Evolutionary conservation across 2,329 filamentous ascomycete genomes (phyloP).

Genomic region (Malbranchea zuffiana): DNA sequence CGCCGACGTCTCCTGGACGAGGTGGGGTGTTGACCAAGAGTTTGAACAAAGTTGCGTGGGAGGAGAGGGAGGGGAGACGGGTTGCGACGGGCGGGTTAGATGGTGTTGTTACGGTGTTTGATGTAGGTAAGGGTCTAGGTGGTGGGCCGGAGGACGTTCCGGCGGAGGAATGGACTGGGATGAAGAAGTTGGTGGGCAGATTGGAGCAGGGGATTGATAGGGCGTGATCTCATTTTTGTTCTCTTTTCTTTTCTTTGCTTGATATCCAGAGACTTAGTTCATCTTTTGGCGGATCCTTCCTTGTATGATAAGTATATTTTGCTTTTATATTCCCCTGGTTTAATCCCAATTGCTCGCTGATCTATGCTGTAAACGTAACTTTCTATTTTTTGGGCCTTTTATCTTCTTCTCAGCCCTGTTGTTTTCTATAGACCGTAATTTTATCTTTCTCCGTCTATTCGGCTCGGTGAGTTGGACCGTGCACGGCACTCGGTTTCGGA

Average conservation of each 20-base stretch:
- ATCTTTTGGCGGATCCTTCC: too few species aligned
- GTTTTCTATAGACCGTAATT: too few species aligned
- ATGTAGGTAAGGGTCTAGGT: conserved; percentile 61
- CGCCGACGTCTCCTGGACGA: conserved; percentile 52
- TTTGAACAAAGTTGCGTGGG: conserved; percentile 91
- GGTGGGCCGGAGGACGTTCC: conserved; percentile 76
- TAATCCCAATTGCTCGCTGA: too few species aligned
- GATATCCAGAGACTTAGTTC: not conserved
- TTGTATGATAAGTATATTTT: too few species aligned
- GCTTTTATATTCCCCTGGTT: too few species aligned
- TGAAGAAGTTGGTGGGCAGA: conserved; percentile 78
- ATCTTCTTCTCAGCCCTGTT: too few species aligned
- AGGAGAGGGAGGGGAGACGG: conserved; percentile 73
- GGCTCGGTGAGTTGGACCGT: too few species aligned
- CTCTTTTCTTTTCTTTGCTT: not conserved
- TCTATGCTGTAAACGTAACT: too few species aligned
- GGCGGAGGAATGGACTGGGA: conserved; percentile 81
- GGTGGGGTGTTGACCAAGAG: conserved; percentile 66
- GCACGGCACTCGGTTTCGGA: too few species aligned
- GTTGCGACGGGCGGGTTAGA: conserved; percentile 87
- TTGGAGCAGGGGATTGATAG: conserved; percentile 46
- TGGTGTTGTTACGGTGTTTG: conserved; percentile 81
- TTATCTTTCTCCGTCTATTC: too few species aligned
- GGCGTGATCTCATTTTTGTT: conserved; percentile 16
- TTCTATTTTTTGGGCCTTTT: too few species aligned